These are phyloP conservation scores for Allantophomopsis lycopodina DNA, from an alignment of 2,329 filamentous ascomycete species.

Conservation along the genomic window DNA sequence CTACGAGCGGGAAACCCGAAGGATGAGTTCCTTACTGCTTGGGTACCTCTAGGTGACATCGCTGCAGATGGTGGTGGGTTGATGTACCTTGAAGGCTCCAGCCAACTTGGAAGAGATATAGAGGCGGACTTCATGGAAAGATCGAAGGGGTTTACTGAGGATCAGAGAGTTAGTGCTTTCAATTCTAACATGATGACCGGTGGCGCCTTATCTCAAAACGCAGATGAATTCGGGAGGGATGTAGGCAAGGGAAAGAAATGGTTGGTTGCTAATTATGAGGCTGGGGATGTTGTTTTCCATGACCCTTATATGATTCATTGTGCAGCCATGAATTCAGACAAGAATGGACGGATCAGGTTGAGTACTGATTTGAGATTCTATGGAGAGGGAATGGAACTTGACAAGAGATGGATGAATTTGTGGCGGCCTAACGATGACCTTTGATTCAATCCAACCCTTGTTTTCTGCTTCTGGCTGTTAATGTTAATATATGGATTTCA, in stretches of 20 bases:
- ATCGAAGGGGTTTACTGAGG: conserved; percentile 11
- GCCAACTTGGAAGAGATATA: conserved; percentile 20
- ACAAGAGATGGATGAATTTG: conserved; percentile 20
- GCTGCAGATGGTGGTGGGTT: conserved; percentile 22
- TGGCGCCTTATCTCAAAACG: conserved; percentile 9
- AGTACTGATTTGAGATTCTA: conserved; percentile 26
- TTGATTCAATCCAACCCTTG: too few species aligned
- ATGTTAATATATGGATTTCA: too few species aligned
- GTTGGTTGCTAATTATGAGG: conserved; percentile 20
- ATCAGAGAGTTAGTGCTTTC: conserved; percentile 19
- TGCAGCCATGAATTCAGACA: neutral
- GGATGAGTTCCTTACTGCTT: conserved; percentile 26
- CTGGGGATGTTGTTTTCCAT: conserved; percentile 25
- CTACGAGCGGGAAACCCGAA: conserved; percentile 30
- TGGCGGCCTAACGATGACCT: conserved; percentile 10
- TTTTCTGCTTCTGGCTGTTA: too few species aligned
- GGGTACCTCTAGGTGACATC: conserved; percentile 31
- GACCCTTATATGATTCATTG: conserved; percentile 19
- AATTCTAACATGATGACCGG: conserved; percentile 17
- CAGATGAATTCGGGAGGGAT: conserved; percentile 5
- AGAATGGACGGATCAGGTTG: conserved; percentile 18
- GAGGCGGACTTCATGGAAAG: conserved; percentile 22
- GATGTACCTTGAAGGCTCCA: conserved; percentile 25
- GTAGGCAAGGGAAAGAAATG: conserved; percentile 12
- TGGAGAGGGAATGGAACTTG: conserved; percentile 17